phyloP scores from a whole-genome alignment of 371 early-diverging fungal genomes.

The Zychaea mexicana region DNA sequence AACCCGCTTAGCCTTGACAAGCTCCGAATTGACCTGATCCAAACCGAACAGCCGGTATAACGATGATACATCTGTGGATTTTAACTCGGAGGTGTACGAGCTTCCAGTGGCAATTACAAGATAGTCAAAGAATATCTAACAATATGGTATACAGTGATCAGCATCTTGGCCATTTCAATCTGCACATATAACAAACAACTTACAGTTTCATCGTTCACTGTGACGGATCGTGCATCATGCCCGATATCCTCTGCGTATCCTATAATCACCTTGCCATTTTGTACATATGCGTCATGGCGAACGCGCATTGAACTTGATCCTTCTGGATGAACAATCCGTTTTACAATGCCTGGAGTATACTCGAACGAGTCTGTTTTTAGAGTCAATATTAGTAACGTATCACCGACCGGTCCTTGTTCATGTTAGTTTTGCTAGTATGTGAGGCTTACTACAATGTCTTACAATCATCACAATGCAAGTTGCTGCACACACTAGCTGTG shows the following conservation, averaged over 20 bases:
- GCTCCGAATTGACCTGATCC: slow-evolving; percentile 41
- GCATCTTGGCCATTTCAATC: no score
- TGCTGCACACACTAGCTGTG: not conserved
- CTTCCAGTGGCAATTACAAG: slow-evolving; percentile 73
- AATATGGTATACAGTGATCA: not conserved
- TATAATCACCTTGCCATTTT: slow-evolving; percentile 44
- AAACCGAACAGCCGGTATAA: slow-evolving; percentile 37
- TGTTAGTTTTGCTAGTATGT: no score
- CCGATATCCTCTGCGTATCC: slow-evolving; percentile 43
- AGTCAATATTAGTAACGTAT: not conserved
- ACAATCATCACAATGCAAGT: not conserved
- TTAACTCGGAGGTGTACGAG: slow-evolving; percentile 53
- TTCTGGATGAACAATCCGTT: slow-evolving; percentile 30
- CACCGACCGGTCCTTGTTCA: not conserved
- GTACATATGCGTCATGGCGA: slow-evolving; percentile 37
- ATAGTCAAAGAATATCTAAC: slow-evolving; percentile 49
- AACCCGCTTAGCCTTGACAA: slow-evolving; percentile 55
- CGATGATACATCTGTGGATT: slow-evolving; percentile 44
- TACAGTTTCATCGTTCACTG: slow-evolving; percentile 32
- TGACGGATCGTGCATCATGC: slow-evolving; percentile 28
- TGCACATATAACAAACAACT: not conserved
- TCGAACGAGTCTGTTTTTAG: slow-evolving; percentile 29
- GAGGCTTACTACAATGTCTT: no score
- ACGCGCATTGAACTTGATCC: slow-evolving; percentile 30
- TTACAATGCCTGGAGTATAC: slow-evolving; percentile 44